Evolutionary conservation across 1,284 basidiomycete species (phyloP).

Genomic region (Ustilago tritici): DNA sequence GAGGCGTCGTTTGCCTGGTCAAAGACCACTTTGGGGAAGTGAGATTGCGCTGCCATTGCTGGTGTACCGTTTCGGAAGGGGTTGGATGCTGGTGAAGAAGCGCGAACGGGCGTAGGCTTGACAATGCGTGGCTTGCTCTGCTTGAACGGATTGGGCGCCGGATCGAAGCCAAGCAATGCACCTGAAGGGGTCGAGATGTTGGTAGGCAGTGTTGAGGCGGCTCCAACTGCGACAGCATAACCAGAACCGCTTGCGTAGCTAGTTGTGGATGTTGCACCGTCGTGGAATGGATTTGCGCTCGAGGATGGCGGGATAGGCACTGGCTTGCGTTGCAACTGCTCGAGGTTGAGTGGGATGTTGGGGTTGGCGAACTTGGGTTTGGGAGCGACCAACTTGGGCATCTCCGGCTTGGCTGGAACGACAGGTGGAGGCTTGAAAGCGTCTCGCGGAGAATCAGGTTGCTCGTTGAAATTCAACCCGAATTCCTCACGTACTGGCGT

Average conservation of each 20-base stretch:
- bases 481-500: conserved; percentile 50
- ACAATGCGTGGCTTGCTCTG: conserved; percentile 64
- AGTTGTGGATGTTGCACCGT: conserved; percentile 29
- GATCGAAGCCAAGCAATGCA: conserved; percentile 61
- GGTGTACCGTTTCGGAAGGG: conserved; percentile 54
- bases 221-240: conserved; percentile 41
- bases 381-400: conserved; percentile 50
- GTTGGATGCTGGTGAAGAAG: conserved; percentile 54
- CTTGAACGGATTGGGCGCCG: conserved; percentile 64
- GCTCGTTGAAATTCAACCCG: conserved; percentile 8
- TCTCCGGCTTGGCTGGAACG: conserved; percentile 53
- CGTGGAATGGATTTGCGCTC: conserved; percentile 51
- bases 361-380: conserved; percentile 48
- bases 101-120: conserved; percentile 62
- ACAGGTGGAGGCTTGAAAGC: conserved; percentile 39
- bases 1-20: conserved; percentile 40
- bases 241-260: conserved; percentile 39
- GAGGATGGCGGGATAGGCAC: conserved; percentile 33
- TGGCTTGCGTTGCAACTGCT: conserved; percentile 37
- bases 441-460: conserved; percentile 6
- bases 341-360: conserved; percentile 43
- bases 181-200: conserved; percentile 37
- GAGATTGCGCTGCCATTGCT: conserved; percentile 34
- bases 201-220: conserved; percentile 29
- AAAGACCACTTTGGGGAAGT: conserved; percentile 47